phyloP scores from a whole-genome alignment of 1,139 yeast genomes.

The Candida sanyaensis region DNA sequence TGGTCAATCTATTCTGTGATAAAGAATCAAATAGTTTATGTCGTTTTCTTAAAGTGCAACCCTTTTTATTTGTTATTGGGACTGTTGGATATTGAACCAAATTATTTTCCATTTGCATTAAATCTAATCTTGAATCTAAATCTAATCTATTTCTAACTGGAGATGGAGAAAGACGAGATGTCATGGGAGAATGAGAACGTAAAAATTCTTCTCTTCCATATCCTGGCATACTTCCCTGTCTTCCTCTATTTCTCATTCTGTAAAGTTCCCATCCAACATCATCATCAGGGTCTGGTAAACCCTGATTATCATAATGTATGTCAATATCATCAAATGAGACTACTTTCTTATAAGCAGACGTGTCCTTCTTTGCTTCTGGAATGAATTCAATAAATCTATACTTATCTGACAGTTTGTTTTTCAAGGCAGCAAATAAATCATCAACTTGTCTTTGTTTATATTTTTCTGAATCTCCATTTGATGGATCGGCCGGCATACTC shows the following conservation, averaged over 20 bases:
- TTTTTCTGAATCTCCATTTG: neutral
- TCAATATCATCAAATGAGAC: constrained; percentile 26
- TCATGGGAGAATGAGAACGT: neutral
- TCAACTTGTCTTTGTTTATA: constrained; percentile 1
- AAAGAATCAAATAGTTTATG: constrained; percentile 46
- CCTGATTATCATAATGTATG: constrained; percentile 18
- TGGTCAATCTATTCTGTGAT: constrained; percentile 31
- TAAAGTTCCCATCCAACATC: constrained; percentile 17
- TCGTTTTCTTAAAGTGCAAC: constrained; percentile 50
- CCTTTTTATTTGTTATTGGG: constrained; percentile 52
- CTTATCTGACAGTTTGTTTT: constrained; percentile 20
- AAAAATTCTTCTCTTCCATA: neutral
- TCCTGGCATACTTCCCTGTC: constrained; percentile 1
- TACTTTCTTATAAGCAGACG: constrained; percentile 17
- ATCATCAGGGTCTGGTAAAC: constrained; percentile 16
- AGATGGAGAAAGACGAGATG: constrained; percentile 1
- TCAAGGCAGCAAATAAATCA: constrained; percentile 23
- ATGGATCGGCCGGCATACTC: neutral
- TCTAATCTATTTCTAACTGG: constrained; percentile 4
- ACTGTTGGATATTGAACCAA: constrained; percentile 45
- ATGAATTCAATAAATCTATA: constrained; percentile 22
- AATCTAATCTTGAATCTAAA: constrained; percentile 20
- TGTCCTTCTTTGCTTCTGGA: neutral
- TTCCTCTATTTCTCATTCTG: constrained; percentile 4
- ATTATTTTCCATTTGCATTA: constrained; percentile 8